These are phyloP conservation scores for Digitaria exilis DNA, from an alignment of 202 grass and related monocot species.

Conservation along the genomic window DNA sequence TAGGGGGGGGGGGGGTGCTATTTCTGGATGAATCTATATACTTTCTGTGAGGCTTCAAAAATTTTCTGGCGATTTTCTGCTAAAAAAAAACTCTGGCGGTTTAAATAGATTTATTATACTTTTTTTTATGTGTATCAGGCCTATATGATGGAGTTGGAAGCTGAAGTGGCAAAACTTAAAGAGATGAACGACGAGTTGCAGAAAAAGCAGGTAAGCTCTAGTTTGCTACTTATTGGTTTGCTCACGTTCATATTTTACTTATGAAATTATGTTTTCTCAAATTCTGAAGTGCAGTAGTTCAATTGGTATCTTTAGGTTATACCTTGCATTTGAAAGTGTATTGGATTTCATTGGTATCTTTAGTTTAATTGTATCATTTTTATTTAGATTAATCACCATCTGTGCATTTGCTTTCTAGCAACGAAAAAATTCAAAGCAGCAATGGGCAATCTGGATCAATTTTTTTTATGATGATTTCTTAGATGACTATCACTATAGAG, in stretches of 20 bases:
- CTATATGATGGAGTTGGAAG: constrained; percentile 96
- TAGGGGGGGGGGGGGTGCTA: background rate
- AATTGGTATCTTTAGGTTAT: background rate
- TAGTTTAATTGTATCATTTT: too few relatives aligned
- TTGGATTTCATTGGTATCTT: background rate
- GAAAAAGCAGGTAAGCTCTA: constrained; percentile 72
- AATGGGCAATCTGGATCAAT: background rate
- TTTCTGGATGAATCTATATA: background rate
- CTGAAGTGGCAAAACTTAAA: constrained; percentile 94
- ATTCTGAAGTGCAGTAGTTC: background rate
- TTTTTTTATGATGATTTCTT: background rate
- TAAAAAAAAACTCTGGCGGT: background rate
- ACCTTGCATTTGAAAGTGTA: background rate
- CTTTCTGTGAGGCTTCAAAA: constrained; percentile 11
- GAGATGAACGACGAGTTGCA: constrained; percentile 75
- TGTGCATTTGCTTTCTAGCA: constrained; percentile 14
- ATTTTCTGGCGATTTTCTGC: background rate
- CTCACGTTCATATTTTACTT: background rate
- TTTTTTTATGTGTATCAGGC: constrained; percentile 46
- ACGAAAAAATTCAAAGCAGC: too few relatives aligned
- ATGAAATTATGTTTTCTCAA: background rate
- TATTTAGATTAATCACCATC: background rate
- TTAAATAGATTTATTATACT: background rate
- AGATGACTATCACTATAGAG: background rate
- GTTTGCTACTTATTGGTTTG: background rate